Evolutionary conservation across 768 basidiomycete species (phyloP).

Genomic region (Boletus tomentosulus): DNA sequence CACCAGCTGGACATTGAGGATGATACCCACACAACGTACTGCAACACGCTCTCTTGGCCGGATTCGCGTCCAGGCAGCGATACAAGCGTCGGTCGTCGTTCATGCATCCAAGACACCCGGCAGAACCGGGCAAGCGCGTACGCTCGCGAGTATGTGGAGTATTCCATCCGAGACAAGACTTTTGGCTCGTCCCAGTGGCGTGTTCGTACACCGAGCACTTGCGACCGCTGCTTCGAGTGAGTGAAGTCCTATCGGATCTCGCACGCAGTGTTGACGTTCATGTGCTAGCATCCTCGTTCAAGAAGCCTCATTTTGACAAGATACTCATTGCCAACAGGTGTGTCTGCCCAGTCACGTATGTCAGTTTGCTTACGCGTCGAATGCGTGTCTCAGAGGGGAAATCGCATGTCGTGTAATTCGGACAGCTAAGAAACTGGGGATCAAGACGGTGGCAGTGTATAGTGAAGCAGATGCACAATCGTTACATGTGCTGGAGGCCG

Average conservation of each 20-base stretch:
- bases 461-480: conserved; percentile 81
- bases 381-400: conserved; percentile 61
- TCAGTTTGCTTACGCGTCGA: not conserved
- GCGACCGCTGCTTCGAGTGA: conserved; percentile 16
- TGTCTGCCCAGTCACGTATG: not conserved
- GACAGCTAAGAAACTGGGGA: conserved; percentile 82
- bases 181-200: not conserved
- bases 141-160: conserved; percentile 1
- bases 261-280: not conserved
- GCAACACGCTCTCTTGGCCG: conserved; percentile 23
- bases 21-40: conserved; percentile 32
- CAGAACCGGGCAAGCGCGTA: conserved; percentile 7
- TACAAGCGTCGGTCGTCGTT: conserved; percentile 4
- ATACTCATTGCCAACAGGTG: conserved; percentile 87
- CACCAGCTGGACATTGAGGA: conserved; percentile 3
- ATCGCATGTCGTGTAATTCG: conserved; percentile 95
- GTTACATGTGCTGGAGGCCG: conserved; percentile 81
- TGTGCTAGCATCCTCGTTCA: not conserved
- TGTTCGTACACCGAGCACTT: conserved; percentile 9
- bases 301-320: conserved; percentile 76
- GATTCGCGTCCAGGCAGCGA: conserved; percentile 13
- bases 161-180: not conserved
- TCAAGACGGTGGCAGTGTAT: conserved; percentile 90
- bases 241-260: not conserved
- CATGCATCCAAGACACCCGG: conserved; percentile 5